phyloP scores from a whole-genome alignment of 768 basidiomycete genomes.

The Tricholoma saponaceum region DNA sequence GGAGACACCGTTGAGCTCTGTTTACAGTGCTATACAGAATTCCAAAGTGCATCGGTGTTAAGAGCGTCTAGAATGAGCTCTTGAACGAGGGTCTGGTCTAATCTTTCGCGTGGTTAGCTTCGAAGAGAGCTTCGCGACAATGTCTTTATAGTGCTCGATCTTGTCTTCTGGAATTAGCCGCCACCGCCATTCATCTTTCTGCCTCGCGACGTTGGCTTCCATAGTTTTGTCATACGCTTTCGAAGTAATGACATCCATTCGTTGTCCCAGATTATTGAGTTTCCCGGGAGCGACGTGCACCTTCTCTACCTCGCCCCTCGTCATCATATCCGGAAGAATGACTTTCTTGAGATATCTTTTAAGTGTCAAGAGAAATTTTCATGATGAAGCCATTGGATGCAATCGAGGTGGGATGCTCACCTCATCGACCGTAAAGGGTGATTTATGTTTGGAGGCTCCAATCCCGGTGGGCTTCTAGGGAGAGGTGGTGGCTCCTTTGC shows the following conservation, averaged over 20 bases:
- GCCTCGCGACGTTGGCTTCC: background rate
- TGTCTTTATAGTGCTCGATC: background rate
- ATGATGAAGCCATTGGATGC: background rate
- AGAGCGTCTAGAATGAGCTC: background rate
- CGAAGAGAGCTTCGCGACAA: background rate
- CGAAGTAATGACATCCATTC: background rate
- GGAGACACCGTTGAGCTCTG: background rate
- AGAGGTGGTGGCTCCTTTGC: background rate
- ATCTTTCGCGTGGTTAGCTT: background rate
- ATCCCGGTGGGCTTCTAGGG: background rate
- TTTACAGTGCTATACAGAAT: background rate
- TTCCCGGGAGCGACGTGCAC: background rate
- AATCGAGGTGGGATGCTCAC: background rate
- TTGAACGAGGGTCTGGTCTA: background rate
- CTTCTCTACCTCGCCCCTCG: background rate
- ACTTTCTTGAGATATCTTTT: background rate
- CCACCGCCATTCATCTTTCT: background rate
- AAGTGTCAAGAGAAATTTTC: background rate
- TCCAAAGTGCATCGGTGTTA: no score
- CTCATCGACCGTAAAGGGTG: background rate
- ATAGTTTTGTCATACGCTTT: background rate
- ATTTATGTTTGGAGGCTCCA: background rate
- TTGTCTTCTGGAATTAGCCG: background rate
- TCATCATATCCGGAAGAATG: background rate
- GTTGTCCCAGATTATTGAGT: background rate